Conservation (phyloP, 257 asterid species). For the Parsonsia alboflavescens region DNA sequence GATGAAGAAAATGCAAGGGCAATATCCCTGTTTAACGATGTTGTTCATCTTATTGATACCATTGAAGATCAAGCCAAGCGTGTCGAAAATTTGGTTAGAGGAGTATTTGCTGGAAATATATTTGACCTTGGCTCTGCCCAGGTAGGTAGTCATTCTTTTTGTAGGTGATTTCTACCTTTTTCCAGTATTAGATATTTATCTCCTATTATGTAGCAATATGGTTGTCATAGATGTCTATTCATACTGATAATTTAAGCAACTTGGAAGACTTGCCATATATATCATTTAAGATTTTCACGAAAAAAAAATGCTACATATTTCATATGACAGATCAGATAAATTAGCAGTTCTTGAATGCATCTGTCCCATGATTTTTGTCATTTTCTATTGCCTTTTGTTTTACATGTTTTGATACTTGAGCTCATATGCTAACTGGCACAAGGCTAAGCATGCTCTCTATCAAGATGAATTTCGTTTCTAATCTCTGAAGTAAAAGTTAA, state of each 20-base stretch:
- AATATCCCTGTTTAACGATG: conserved; percentile 71
- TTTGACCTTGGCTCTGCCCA: conserved; percentile 99
- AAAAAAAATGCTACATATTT: neutral
- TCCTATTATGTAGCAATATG: neutral
- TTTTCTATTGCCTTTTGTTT: neutral
- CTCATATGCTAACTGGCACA: neutral
- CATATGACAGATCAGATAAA: too few relatives aligned
- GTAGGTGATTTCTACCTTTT: neutral
- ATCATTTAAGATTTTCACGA: neutral
- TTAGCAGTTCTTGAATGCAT: neutral
- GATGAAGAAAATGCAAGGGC: conserved; percentile 97
- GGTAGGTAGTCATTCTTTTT: conserved; percentile 35
- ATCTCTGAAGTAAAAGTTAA: neutral
- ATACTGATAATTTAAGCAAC: neutral
- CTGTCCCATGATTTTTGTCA: neutral
- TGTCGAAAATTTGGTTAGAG: conserved; percentile 71
- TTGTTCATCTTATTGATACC: conserved; percentile 66
- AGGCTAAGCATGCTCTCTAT: neutral
- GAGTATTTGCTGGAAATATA: conserved; percentile 94
- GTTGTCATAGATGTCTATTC: neutral
- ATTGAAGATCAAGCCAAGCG: conserved; percentile 64
- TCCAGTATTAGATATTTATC: neutral
- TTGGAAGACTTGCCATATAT: neutral
- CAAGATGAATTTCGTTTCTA: neutral
- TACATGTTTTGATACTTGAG: neutral